A percentile compares a stretch with the other conserved stretches of the same genome.
Evolutionary conservation across 2,329 filamentous ascomycete genomes (phyloP).

Genomic region (Sarocladium kiliense): DNA sequence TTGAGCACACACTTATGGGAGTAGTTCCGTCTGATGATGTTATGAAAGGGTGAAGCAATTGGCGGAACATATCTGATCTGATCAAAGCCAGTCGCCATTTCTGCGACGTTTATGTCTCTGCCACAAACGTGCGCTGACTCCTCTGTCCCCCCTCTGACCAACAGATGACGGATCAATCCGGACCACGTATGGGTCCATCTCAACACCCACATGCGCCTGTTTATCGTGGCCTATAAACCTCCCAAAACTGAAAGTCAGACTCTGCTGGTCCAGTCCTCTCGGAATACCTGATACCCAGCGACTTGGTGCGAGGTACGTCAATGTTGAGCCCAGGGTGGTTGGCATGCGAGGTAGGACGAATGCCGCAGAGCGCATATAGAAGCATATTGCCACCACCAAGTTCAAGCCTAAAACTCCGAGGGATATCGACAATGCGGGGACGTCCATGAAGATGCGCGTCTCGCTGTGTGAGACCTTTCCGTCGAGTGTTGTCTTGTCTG

Average conservation of each 20-base stretch:
- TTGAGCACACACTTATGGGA: too few species aligned
- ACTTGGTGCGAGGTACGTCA: constrained; percentile 44
- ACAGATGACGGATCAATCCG: constrained; percentile 14
- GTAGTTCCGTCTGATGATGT: too few species aligned
- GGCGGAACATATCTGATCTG: too few species aligned
- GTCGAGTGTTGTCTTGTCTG: too few species aligned
- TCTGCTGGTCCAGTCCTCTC: too few species aligned
- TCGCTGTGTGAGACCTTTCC: too few species aligned
- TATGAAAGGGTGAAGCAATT: too few species aligned
- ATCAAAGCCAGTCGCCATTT: neutral
- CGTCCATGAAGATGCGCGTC: constrained; percentile 43
- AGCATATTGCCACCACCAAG: constrained; percentile 30
- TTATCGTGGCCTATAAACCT: constrained; percentile 43
- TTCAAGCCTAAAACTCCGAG: constrained; percentile 38
- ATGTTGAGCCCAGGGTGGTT: constrained; percentile 39
- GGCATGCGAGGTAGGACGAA: constrained; percentile 46
- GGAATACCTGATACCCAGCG: constrained; percentile 16
- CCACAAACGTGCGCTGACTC: too few species aligned
- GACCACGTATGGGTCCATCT: constrained; percentile 39
- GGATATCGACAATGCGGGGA: constrained; percentile 38
- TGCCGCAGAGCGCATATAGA: constrained; percentile 37
- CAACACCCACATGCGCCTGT: constrained; percentile 44
- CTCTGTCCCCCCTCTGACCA: too few species aligned
- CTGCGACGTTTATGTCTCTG: neutral
- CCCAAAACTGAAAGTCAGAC: constrained; percentile 39